Conservation (phyloP, 2,329 filamentous ascomycete genomes). For the Venturia aucupariae region DNA sequence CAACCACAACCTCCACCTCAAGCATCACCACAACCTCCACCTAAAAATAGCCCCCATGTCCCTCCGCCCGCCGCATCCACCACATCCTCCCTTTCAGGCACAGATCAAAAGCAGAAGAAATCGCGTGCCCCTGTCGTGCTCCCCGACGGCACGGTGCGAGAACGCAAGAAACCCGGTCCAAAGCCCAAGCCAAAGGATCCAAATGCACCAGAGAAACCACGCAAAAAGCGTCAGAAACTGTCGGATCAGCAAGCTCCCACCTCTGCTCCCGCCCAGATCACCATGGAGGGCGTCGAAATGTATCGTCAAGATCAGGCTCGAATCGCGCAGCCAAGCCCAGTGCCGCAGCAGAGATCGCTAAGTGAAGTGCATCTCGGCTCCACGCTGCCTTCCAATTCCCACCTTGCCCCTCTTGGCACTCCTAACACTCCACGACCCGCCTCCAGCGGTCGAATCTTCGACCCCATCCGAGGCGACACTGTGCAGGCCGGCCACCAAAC, state of each 20-base stretch:
- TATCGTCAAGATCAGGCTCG: constrained; percentile 12
- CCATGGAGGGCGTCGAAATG: constrained; percentile 13
- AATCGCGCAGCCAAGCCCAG: constrained; percentile 28
- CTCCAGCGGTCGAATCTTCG: constrained; percentile 74
- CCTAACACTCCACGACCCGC: constrained; percentile 33
- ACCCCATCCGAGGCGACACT: constrained; percentile 67
- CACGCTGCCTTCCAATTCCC: constrained; percentile 8
- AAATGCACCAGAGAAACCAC: constrained; percentile 19
- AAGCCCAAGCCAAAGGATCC: constrained; percentile 47
- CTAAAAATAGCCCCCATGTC: too few species aligned
- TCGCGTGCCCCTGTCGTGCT: constrained; percentile 36
- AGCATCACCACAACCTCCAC: too few species aligned
- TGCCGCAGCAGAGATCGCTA: constrained; percentile 16
- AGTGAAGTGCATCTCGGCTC: constrained; percentile 18
- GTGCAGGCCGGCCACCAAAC: constrained; percentile 34
- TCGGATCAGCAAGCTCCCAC: constrained; percentile 8
- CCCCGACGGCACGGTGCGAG: constrained; percentile 43
- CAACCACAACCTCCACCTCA: too few species aligned
- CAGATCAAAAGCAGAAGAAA: constrained; percentile 36
- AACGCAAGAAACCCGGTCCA: constrained; percentile 52
- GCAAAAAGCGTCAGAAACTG: constrained; percentile 7
- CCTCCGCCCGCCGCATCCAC: constrained; percentile 26
- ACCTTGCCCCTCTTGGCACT: constrained; percentile 5
- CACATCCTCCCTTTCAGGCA: constrained; percentile 22
- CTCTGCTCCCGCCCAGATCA: constrained; percentile 14